Conservation (phyloP, 805 yeast species). For the Metschnikowia reukaufii region DNA sequence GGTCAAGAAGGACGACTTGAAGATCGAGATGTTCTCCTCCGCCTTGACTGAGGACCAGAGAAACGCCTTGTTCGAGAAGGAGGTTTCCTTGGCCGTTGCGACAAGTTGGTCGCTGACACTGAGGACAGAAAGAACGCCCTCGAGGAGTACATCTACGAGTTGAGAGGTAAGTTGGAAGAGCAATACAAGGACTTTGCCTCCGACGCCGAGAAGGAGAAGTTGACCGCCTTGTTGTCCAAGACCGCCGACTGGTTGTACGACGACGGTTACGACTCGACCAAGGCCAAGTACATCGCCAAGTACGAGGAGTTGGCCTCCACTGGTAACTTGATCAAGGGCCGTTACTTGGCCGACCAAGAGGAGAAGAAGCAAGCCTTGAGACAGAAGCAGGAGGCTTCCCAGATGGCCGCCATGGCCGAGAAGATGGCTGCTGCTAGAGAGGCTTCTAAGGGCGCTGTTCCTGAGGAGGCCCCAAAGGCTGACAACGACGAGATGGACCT, state of each 20-base stretch:
- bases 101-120: constrained; percentile 96
- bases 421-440: constrained; percentile 78
- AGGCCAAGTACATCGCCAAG: constrained; percentile 96
- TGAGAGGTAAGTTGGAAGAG: constrained; percentile 95
- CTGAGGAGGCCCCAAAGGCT: constrained; percentile 23
- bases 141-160: constrained; percentile 97
- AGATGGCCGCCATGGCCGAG: constrained; percentile 80
- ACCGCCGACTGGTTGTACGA: constrained; percentile 99
- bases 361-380: constrained; percentile 88
- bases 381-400: constrained; percentile 84
- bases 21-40: constrained; percentile 58
- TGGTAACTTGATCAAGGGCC: constrained; percentile 94
- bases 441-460: constrained; percentile 38
- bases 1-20: constrained; percentile 84
- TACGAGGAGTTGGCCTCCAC: constrained; percentile 94
- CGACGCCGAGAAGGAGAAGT: constrained; percentile 82
- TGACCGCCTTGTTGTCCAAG: constrained; percentile 68
- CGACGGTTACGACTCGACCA: constrained; percentile 93
- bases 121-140: constrained; percentile 98
- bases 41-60: constrained; percentile 58
- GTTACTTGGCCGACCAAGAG: constrained; percentile 92
- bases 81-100: constrained; percentile 81
- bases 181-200: constrained; percentile 84
- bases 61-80: constrained; percentile 72
- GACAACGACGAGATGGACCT: constrained; percentile 24